Evolutionary conservation across 2,329 filamentous ascomycete genomes (phyloP).

Genomic region (Pseudogymnoascus sp.): DNA sequence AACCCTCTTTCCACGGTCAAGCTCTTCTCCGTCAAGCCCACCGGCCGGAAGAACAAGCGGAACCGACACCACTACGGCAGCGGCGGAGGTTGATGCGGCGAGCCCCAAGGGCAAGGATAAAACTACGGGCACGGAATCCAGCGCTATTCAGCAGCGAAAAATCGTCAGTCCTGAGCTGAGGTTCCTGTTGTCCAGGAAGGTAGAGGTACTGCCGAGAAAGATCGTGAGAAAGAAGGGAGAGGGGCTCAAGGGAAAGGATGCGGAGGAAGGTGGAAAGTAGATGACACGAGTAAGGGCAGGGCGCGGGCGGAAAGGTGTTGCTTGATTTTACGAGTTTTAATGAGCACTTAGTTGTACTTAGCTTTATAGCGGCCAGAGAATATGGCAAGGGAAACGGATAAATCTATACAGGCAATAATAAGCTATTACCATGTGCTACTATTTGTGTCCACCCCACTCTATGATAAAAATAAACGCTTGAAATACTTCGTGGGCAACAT

Average conservation of each 20-base stretch:
- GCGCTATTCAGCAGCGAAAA: slow-evolving; percentile 24
- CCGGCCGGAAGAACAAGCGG: slow-evolving; percentile 16
- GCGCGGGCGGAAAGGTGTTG: not conserved
- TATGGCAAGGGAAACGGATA: not conserved
- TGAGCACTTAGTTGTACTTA: not conserved
- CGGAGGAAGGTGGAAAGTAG: not conserved
- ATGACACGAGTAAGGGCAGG: not conserved
- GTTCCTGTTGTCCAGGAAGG: slow-evolving; percentile 49
- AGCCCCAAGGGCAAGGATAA: slow-evolving; percentile 25
- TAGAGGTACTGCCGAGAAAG: slow-evolving; percentile 31
- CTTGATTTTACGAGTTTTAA: not conserved
- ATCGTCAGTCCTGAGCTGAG: slow-evolving; percentile 58
- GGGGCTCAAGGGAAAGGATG: slow-evolving; percentile 15
- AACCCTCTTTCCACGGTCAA: not conserved
- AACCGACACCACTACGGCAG: slow-evolving; percentile 31
- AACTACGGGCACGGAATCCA: not conserved
- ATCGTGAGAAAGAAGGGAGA: slow-evolving; percentile 27
- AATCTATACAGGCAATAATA: not conserved
- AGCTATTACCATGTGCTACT: not conserved
- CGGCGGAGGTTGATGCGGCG: slow-evolving; percentile 18
- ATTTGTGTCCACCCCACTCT: no score
- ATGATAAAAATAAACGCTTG: not conserved
- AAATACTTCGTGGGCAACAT: not conserved
- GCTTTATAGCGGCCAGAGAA: not conserved
- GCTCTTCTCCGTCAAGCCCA: slow-evolving; percentile 2